Percentiles rank a stretch among this genome's conserved stretches.
Evolutionary conservation across 2,329 filamentous ascomycete genomes (phyloP).

Genomic region (Thielaviopsis musarum): DNA sequence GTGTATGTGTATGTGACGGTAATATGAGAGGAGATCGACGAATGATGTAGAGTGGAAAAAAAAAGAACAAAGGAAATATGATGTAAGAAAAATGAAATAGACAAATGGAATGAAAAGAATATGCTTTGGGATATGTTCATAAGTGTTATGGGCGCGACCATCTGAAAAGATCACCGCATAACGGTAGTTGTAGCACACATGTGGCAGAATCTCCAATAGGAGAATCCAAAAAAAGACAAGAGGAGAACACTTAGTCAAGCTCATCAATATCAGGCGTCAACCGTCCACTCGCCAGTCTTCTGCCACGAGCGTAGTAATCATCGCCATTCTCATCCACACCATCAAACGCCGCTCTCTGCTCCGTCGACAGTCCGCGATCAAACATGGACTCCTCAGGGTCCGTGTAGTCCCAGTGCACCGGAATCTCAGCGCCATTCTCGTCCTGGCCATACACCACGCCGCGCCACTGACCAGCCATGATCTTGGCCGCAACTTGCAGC

Average conservation of each 20-base stretch:
- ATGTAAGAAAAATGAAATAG: neutral
- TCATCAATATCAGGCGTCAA: conserved; percentile 8
- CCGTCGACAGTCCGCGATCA: neutral
- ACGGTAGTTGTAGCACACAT: too few species aligned
- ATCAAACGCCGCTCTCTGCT: neutral
- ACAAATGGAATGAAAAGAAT: neutral
- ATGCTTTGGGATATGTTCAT: neutral
- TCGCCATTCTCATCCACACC: conserved; percentile 10
- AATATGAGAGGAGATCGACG: neutral
- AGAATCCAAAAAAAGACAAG: too few species aligned
- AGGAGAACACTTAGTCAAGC: conserved; percentile 4
- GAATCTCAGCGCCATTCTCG: conserved; percentile 35
- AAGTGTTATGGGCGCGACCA: neutral
- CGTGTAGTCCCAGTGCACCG: conserved; percentile 45
- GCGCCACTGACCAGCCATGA: conserved; percentile 47
- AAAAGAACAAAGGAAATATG: neutral
- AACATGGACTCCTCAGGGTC: conserved; percentile 29
- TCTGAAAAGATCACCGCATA: neutral
- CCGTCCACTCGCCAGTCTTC: conserved; percentile 8
- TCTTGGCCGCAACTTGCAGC: conserved; percentile 62
- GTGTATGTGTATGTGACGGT: neutral
- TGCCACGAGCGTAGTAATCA: conserved; percentile 10
- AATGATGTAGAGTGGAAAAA: neutral
- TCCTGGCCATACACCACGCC: conserved; percentile 39
- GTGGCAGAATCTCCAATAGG: too few species aligned